Percentiles rank a stretch among this genome's conserved stretches.
These are phyloP conservation scores for Meira nashicola DNA, from an alignment of 1,284 basidiomycete genomes.

Conservation along the genomic window DNA sequence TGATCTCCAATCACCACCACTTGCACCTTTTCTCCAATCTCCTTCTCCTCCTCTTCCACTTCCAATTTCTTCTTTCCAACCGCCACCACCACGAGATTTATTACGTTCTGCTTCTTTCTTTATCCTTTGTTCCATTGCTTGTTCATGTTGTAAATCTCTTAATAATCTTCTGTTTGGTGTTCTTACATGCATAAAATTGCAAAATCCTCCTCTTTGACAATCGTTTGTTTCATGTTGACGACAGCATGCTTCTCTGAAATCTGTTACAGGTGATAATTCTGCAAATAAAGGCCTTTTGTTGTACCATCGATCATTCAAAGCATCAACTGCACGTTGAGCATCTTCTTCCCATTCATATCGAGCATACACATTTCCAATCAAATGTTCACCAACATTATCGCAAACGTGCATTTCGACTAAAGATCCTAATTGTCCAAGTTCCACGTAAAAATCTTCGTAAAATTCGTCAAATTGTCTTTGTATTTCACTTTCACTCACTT, in stretches of 20 bases:
- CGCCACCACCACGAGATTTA: constrained; percentile 17
- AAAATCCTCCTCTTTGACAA: constrained; percentile 62
- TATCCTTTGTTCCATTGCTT: constrained; percentile 38
- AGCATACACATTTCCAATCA: constrained; percentile 98
- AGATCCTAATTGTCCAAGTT: constrained; percentile 89
- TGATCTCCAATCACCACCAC: constrained; percentile 14
- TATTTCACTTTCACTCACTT: constrained; percentile 65
- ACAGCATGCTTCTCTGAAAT: constrained; percentile 98
- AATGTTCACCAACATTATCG: constrained; percentile 97
- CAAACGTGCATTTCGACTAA: constrained; percentile 91
- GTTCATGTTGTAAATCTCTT: constrained; percentile 41
- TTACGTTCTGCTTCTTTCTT: constrained; percentile 18
- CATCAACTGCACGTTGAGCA: constrained; percentile 86
- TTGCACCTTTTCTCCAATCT: constrained; percentile 7
- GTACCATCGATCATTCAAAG: constrained; percentile 94
- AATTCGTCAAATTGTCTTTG: constrained; percentile 95
- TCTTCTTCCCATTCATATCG: constrained; percentile 98
- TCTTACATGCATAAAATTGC: constrained; percentile 94
- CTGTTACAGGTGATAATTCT: constrained; percentile 96
- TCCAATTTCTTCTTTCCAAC: constrained; percentile 23
- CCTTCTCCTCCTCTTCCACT: not conserved
- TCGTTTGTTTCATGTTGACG: constrained; percentile 73
- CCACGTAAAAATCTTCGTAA: constrained; percentile 73
- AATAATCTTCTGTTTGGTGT: constrained; percentile 29
- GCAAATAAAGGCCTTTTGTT: constrained; percentile 93